Conservation (phyloP, 75 land plant genomes). For the Pinus tabuliformis region DNA sequence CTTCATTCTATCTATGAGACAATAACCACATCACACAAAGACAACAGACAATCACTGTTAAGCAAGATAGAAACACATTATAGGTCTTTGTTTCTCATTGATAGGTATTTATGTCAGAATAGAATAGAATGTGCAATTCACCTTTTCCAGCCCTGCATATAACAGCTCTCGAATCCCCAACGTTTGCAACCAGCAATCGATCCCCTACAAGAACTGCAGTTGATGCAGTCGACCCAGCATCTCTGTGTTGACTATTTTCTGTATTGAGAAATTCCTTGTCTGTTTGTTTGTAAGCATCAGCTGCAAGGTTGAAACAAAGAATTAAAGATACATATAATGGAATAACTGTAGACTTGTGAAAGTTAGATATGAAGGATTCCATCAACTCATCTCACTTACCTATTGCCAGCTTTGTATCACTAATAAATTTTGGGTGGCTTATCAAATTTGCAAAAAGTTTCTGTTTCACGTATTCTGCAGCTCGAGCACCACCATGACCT, state of each 20-base stretch:
- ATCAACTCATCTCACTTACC: constrained; percentile 35
- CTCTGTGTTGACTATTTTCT: constrained; percentile 59
- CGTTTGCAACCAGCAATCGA: constrained; percentile 78
- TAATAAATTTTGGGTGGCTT: constrained; percentile 66
- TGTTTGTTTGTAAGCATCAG: constrained; percentile 70
- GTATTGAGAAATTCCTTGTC: constrained; percentile 68
- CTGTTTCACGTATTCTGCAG: constrained; percentile 78
- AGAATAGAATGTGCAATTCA: constrained; percentile 6
- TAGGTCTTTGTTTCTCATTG: background rate
- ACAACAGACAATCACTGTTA: background rate
- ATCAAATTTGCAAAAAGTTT: constrained; percentile 76
- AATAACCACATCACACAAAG: background rate
- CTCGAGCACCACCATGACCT: constrained; percentile 86
- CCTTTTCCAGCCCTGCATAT: constrained; percentile 71
- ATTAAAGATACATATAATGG: background rate
- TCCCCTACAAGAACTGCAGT: constrained; percentile 74
- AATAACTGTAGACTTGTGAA: background rate
- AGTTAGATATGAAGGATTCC: background rate
- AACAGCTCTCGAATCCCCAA: constrained; percentile 82
- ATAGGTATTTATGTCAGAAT: background rate
- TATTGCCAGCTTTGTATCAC: constrained; percentile 74
- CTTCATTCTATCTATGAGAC: background rate
- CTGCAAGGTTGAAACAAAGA: constrained; percentile 30
- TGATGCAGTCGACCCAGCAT: constrained; percentile 89
- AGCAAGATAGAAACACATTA: background rate